A percentile compares a stretch with the other conserved stretches of the same genome.
These are phyloP conservation scores for Hondaea fermentalgiana DNA, from an alignment of 108 stramenopile genomes.

Conservation along the genomic window DNA sequence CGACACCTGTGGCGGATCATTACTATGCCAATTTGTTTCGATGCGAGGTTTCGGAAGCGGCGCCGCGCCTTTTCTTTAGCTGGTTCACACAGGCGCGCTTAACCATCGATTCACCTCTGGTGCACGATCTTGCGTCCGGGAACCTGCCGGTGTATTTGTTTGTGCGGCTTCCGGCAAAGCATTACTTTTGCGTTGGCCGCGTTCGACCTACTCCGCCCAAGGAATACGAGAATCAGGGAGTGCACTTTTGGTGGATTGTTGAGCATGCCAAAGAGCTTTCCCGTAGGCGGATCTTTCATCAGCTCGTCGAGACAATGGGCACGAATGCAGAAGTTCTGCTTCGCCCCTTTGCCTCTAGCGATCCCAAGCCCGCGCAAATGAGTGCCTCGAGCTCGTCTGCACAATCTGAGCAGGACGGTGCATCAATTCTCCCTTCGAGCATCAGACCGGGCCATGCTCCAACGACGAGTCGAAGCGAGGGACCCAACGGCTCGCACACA, in stretches of 20 bases:
- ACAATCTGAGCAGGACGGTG: too few species aligned
- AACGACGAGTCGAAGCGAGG: too few species aligned
- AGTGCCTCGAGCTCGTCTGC: too few species aligned
- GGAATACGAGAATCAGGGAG: not conserved
- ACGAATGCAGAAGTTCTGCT: not conserved
- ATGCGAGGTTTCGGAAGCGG: not conserved
- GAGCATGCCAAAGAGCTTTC: not conserved
- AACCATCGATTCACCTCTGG: not conserved
- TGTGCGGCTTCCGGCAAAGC: not conserved
- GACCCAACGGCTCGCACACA: too few species aligned
- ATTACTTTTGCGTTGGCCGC: not conserved
- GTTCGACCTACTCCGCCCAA: not conserved
- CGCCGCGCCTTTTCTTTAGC: not conserved
- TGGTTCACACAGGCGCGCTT: not conserved
- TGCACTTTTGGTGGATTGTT: not conserved
- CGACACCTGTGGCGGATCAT: not conserved
- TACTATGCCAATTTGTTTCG: not conserved
- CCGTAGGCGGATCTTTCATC: not conserved
- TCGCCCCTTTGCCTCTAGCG: not conserved
- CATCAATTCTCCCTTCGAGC: too few species aligned
- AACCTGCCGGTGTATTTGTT: not conserved
- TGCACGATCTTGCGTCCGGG: not conserved
- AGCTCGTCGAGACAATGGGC: not conserved
- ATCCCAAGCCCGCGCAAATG: too few species aligned
- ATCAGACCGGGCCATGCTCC: too few species aligned